Conservation (phyloP, 2,329 filamentous ascomycete species). For the Cordyceps farinosa region DNA sequence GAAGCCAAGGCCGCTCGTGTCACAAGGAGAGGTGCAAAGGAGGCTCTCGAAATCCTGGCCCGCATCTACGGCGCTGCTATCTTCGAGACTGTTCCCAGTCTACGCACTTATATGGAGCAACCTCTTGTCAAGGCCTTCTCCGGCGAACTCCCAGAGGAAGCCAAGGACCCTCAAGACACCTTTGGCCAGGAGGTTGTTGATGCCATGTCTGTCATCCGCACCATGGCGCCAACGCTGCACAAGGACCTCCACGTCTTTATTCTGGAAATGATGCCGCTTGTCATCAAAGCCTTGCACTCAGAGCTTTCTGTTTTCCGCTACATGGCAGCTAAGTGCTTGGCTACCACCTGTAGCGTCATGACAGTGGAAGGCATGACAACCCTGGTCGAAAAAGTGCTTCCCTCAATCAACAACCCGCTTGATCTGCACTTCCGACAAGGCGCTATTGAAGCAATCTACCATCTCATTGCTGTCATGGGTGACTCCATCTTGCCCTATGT, state of each 20-base stretch:
- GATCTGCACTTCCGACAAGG: slow-evolving; percentile 89
- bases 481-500: slow-evolving; percentile 94
- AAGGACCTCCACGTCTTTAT: slow-evolving; percentile 72
- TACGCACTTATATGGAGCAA: slow-evolving; percentile 75
- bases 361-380: slow-evolving; percentile 94
- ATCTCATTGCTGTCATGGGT: slow-evolving; percentile 97
- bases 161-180: slow-evolving; percentile 67
- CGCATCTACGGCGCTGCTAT: slow-evolving; percentile 72
- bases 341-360: slow-evolving; percentile 95
- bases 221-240: slow-evolving; percentile 87
- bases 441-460: slow-evolving; percentile 91
- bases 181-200: slow-evolving; percentile 93
- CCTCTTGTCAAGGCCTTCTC: slow-evolving; percentile 74
- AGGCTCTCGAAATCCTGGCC: slow-evolving; percentile 85
- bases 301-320: slow-evolving; percentile 90
- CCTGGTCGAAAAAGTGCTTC: slow-evolving; percentile 86
- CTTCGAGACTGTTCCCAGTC: slow-evolving; percentile 78
- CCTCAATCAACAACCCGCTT: slow-evolving; percentile 84
- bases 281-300: slow-evolving; percentile 84
- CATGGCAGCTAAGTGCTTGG: slow-evolving; percentile 94
- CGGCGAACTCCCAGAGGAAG: slow-evolving; percentile 66
- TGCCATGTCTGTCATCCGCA: slow-evolving; percentile 86
- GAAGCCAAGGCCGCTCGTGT: slow-evolving; percentile 88
- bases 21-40: slow-evolving; percentile 88
- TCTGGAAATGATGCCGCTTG: slow-evolving; percentile 75